These are phyloP conservation scores for Candida takata DNA, from an alignment of 805 yeast genomes.

Conservation along the genomic window DNA sequence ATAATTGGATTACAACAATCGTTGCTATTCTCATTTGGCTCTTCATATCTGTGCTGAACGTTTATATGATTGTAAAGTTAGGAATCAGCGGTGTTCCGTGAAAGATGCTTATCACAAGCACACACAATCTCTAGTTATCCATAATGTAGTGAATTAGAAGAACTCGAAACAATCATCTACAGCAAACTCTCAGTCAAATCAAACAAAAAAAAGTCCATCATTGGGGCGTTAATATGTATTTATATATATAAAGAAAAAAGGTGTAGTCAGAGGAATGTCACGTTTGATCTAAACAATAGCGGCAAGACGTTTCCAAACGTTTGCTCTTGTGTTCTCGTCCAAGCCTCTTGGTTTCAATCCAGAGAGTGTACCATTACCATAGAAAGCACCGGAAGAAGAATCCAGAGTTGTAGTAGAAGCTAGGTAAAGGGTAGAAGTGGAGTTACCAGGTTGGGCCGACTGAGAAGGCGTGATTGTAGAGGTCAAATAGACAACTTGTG, in stretches of 20 bases:
- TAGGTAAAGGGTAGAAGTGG: conserved; percentile 7
- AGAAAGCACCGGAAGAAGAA: conserved; percentile 6
- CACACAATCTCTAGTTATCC: too few relatives aligned
- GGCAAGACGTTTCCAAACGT: conserved; percentile 14
- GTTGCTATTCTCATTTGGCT: conserved; percentile 59
- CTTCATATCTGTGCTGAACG: conserved; percentile 62
- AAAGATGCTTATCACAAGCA: background rate
- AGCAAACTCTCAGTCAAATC: too few relatives aligned
- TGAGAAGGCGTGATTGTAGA: conserved; percentile 9
- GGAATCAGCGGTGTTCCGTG: conserved; percentile 18
- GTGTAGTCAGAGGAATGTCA: background rate
- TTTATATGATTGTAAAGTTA: conserved; percentile 47
- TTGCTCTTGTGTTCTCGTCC: conserved; percentile 4
- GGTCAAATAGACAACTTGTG: conserved; percentile 14
- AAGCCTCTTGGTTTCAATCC: conserved; percentile 10
- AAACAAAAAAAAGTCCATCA: too few relatives aligned
- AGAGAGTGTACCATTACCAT: conserved; percentile 12
- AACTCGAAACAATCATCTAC: too few relatives aligned
- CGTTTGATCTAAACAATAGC: conserved; percentile 5
- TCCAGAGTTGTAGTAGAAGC: conserved; percentile 6
- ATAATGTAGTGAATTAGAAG: too few relatives aligned
- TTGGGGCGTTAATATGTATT: too few relatives aligned
- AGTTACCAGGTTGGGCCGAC: background rate
- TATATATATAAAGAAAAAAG: background rate
- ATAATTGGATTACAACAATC: conserved; percentile 49